Percentiles rank a stretch among this genome's conserved stretches.
Conservation (phyloP, 768 basidiomycete species). For the Mycena capillaripes region DNA sequence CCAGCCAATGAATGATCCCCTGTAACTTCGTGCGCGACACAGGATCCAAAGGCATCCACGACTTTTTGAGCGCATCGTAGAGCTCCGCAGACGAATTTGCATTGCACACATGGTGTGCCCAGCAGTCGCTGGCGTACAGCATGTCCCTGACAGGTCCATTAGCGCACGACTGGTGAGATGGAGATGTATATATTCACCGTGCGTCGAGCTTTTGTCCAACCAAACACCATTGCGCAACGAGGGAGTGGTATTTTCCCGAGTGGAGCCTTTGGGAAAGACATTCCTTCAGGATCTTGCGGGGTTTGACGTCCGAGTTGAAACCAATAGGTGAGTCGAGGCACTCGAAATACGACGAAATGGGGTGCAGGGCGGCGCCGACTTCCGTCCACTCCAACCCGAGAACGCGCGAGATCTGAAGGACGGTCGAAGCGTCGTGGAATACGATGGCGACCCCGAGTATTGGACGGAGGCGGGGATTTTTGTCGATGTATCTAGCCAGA, state of each 20-base stretch:
- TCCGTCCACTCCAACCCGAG: neutral
- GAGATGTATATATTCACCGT: neutral
- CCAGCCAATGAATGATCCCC: constrained; percentile 1
- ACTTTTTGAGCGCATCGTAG: neutral
- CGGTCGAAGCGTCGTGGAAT: neutral
- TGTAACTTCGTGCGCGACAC: neutral
- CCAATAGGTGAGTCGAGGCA: neutral
- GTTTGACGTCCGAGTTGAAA: neutral
- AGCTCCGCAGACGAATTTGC: neutral
- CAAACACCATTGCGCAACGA: constrained; percentile 20
- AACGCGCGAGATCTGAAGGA: constrained; percentile 16
- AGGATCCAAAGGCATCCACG: neutral
- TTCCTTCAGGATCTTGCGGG: neutral
- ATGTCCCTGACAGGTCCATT: neutral
- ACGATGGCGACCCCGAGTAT: constrained; percentile 7
- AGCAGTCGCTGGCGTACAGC: neutral
- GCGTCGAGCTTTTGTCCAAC: neutral
- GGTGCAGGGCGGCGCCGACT: neutral
- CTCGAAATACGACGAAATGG: neutral
- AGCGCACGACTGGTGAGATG: neutral
- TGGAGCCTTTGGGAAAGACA: neutral
- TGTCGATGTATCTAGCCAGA: neutral
- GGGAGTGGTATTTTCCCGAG: neutral
- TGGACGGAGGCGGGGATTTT: neutral
- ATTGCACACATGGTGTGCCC: constrained; percentile 15